Evolutionary conservation across 805 yeast genomes (phyloP), one percentile per base, ranked within the genome.

Genomic region (Candida stauntonica): DNA sequence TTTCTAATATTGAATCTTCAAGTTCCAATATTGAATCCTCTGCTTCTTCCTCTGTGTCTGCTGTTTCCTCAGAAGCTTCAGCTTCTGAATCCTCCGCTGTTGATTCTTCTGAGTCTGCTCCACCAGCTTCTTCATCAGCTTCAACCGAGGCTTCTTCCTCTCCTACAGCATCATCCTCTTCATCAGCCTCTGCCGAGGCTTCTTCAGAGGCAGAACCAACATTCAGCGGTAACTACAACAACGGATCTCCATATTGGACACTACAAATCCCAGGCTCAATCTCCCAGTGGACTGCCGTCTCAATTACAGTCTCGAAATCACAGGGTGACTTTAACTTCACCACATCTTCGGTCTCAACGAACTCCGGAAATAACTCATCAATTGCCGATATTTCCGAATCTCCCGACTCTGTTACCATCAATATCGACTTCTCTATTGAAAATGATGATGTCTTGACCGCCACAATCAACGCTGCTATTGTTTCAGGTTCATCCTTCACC

Each of bases 41-140:
- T n/a, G n/a, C n/a, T n/a, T n/a, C n/a, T n/a, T n/a, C n/a, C n/a
- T n/a, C n/a, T n/a, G n/a, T n/a, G n/a, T n/a, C n/a, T n/a, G n/a
- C n/a, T n/a, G n/a, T 33, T 24, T 44, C 47, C 35, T 50, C 53
- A 41, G 47, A 46, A 45, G 33, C 40, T 18, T 21, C 35, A n/a
- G 36, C 47, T 39, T 34, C 23, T 8, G 23, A 30, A 24, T 44
- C 45, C 34, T 13, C 36, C 14, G 39, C 39, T 35, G 29, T 34
- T 28, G 42, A 34, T 26, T 18, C 40, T 27, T 28, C 37, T 13
- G n/a, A n/a, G n/a, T n/a, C n/a, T n/a, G n/a, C n/a, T n/a, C n/a
- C n/a, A n/a, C n/a, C n/a, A n/a, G n/a, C n/a, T n/a, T n/a, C n/a
- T n/a, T n/a, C n/a, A n/a, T n/a, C n/a, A n/a, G n/a, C n/a, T n/a